Percentiles rank a stretch among this genome's conserved stretches.
Conservation (phyloP, 2,329 filamentous ascomycete genomes). For the Verticillium albo-atrum region DNA sequence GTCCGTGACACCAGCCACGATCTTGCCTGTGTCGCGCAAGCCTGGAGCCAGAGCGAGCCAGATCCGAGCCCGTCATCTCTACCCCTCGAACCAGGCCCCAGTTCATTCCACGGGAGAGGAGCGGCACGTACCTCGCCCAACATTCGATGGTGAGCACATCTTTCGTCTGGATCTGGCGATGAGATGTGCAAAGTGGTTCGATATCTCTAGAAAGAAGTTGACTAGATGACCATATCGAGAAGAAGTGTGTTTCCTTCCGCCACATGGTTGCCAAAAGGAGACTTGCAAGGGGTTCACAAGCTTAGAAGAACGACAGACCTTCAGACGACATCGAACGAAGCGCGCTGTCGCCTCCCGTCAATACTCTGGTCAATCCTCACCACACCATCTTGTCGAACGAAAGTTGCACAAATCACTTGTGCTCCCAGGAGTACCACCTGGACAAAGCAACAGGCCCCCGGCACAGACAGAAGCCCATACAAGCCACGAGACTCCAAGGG, state of each 20-base stretch:
- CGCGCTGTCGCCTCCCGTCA: neutral
- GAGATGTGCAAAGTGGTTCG: constrained; percentile 19
- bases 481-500: neutral
- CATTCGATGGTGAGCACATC: constrained; percentile 18
- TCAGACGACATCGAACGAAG: neutral
- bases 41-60: neutral
- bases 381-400: neutral
- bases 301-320: neutral
- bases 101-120: neutral
- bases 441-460: neutral
- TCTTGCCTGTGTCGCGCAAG: neutral
- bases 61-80: neutral
- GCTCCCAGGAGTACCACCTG: neutral
- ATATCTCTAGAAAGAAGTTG: constrained; percentile 18
- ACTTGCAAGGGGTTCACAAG: neutral
- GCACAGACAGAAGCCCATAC: neutral
- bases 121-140: constrained; percentile 7
- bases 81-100: neutral
- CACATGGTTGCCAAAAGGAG: constrained; percentile 5
- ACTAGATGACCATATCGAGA: constrained; percentile 11
- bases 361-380: neutral
- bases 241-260: constrained; percentile 9
- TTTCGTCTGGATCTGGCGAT: constrained; percentile 14
- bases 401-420: neutral
- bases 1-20: constrained; percentile 1